Base-by-base conservation (phyloP, 2,329 filamentous ascomycete genomes). In the Cryphonectria naterciae region DNA sequence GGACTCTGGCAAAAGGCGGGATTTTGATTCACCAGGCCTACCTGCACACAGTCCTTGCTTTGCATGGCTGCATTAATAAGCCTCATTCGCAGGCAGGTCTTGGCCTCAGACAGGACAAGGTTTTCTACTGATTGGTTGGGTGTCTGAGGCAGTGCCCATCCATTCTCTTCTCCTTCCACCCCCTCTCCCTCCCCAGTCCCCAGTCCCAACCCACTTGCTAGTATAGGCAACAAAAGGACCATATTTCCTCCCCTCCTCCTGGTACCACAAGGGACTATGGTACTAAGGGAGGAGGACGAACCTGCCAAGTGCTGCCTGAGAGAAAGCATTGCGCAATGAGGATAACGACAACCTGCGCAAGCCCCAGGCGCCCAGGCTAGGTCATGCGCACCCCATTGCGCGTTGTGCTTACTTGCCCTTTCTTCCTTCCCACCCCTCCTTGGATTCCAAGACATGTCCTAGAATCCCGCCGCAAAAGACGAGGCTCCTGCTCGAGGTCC, bases 191-290 rank as follows among this genome's bases (percentile, higher is more conserved):
- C 37, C 37, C 37, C 11, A 11, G 43, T 19, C 8, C 46, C n/a
- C n/a, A n/a, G n/a, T n/a, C n/a, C n/a, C 10, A 49, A 32, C 28
- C 54, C 54, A 58, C 46, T 49, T 32, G 19, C 54, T 58, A 58
- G 54, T 32, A 58, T 58, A 58, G 54, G 54, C 54, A 58, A 32
- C 54, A 58, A 58, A 58, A 58, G 54, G 28, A 58, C 54, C 54
- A 58, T 58, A 7, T 17, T 32, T 19, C 54, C 15, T 32, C 28
- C 25, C 13, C 54, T 58, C 13, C 54, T 58, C 46, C 46, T n/a
- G 22, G 22, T 49, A 32, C 32, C 4, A 32, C 3, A 32, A 4
- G 2, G 32, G 32, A 32, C 46, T 49, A 22, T 43, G 13, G 19
- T 49, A 22, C 46, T n/a, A 39, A 39, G 37, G 32, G 32, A 32